Evolutionary conservation across 257 asterid species (phyloP).

Genomic region (Vinca minor): DNA sequence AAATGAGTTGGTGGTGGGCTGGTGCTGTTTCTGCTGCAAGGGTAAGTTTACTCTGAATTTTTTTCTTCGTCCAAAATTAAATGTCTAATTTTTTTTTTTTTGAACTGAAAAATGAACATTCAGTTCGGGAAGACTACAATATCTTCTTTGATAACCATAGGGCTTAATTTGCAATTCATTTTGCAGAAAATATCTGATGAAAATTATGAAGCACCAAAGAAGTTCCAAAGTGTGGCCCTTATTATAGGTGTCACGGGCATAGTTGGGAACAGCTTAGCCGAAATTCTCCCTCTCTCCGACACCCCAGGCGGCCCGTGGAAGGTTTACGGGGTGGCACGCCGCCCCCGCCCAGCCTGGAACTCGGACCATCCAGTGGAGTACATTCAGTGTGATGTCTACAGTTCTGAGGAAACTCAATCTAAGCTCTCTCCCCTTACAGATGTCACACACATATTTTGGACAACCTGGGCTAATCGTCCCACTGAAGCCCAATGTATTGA

Average conservation of each 20-base stretch:
- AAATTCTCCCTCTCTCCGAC: slow-evolving; percentile 26
- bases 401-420: slow-evolving; percentile 4
- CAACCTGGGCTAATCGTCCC: slow-evolving; percentile 24
- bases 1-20: slow-evolving; percentile 89
- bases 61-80: neutral
- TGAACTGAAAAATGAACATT: too few relatives aligned
- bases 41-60: slow-evolving; percentile 27
- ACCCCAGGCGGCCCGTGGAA: slow-evolving; percentile 29
- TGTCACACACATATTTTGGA: slow-evolving; percentile 24
- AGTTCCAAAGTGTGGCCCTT: slow-evolving; percentile 23
- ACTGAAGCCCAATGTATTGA: slow-evolving; percentile 17
- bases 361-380: slow-evolving; percentile 19
- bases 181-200: slow-evolving; percentile 11
- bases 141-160: too few relatives aligned
- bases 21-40: slow-evolving; percentile 79
- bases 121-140: too few relatives aligned
- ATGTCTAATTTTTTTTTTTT: neutral
- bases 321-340: slow-evolving; percentile 23
- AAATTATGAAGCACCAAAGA: slow-evolving; percentile 12
- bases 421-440: slow-evolving; percentile 20
- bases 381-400: slow-evolving; percentile 18
- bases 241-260: slow-evolving; percentile 25
- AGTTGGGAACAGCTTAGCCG: slow-evolving; percentile 23
- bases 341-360: slow-evolving; percentile 20
- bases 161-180: neutral